These are phyloP conservation scores for Globisporangium cystogenes DNA, from an alignment of 352 stramenopile genomes.

Conservation along the genomic window DNA sequence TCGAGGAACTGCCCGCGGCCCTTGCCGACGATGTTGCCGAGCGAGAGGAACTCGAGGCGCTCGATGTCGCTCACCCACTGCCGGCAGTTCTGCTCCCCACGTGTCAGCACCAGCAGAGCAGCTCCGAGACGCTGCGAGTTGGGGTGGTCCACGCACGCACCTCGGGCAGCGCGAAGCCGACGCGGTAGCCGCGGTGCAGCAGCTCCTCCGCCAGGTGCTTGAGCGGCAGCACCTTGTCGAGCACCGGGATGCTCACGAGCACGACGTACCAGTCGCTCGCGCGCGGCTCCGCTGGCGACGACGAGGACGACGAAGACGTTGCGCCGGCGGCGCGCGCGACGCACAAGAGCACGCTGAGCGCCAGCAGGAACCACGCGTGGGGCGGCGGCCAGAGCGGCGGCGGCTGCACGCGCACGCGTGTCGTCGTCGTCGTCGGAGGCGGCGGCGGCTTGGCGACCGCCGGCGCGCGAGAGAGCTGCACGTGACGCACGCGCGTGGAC, in stretches of 20 bases:
- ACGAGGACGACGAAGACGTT: background rate
- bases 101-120: background rate
- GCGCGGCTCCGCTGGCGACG: background rate
- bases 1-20: slow-evolving; percentile 21
- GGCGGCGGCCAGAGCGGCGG: slow-evolving; percentile 23
- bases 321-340: background rate
- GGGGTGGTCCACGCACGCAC: too few species aligned
- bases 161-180: slow-evolving; percentile 78
- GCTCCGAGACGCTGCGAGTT: too few species aligned
- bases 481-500: slow-evolving; percentile 36
- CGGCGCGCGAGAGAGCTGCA: slow-evolving; percentile 13
- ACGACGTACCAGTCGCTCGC: slow-evolving; percentile 67
- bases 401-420: slow-evolving; percentile 5
- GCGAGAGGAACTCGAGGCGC: slow-evolving; percentile 73
- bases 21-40: slow-evolving; percentile 54
- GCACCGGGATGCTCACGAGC: slow-evolving; percentile 77
- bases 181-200: slow-evolving; percentile 61
- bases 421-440: background rate
- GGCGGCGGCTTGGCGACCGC: background rate
- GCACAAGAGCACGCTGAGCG: slow-evolving; percentile 20
- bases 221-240: slow-evolving; percentile 79
- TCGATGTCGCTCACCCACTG: slow-evolving; percentile 75
- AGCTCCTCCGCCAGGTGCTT: slow-evolving; percentile 74
- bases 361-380: slow-evolving; percentile 29
- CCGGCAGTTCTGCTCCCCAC: slow-evolving; percentile 65